Evolutionary conservation across 495 filamentous ascomycete genomes (phyloP), one percentile per base, ranked within the genome.

Genomic region (Annulohypoxylon maeteangense): DNA sequence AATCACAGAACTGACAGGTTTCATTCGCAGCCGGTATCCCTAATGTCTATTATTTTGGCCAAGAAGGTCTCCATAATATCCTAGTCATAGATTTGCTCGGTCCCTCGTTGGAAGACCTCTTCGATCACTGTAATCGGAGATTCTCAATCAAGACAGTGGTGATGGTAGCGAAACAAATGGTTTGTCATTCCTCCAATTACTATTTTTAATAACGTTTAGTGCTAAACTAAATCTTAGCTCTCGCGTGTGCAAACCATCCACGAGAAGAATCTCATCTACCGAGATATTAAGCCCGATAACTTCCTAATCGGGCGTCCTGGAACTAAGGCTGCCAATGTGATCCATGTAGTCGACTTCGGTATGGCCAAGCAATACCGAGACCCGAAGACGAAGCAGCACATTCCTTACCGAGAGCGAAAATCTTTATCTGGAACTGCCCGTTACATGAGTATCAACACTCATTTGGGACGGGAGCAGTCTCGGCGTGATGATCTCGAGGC

Each of bases 361-460:
- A 99, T 99, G 95, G 95, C 96, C 47, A 99, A 99, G 83, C 95
- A 98, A 80, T 99, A 99, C 78, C 90, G 95, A 55, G 95, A 99
- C 71, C 96, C 96, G 61, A 98, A 98, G 85, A 97, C 95, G 48
- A 98, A 98, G 82, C 95, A 99, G 79, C 95, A 99, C 81, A 99
- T 98, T 74, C 95, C 95, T 10, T 99, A 99, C 79, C 88, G 95
- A 74, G 95, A 99, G 83, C 90, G 96, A 61, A 99, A 99, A 79
- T 98, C 95, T 31, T 82, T 99, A 70, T 98, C 96, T 7, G 95
- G 95, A 56, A 99, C 95, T 60, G 95, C 95, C 67, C 89, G 95
- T 76, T 99, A 99, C 80, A 99, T 99, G 95, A 95, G 92, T 82
- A 99, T 99, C 86, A 99, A 99, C 80, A 99, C 95, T 67, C 95